Base-by-base conservation (phyloP, 805 yeast species). In the Kodamaea jinghongensis region DNA sequence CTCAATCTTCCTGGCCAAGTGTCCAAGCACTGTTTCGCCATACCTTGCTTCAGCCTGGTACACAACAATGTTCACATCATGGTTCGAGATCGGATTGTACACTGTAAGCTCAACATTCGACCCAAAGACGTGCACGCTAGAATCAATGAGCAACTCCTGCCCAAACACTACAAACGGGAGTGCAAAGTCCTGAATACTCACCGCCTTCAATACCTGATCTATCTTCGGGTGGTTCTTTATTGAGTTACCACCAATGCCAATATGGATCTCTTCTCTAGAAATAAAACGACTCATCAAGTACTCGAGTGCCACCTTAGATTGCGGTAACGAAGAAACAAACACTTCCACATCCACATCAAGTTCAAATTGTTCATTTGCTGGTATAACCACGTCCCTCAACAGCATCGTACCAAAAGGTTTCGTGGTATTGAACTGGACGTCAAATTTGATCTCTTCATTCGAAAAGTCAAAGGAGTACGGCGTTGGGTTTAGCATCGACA, bases 31-130 rank as follows among this genome's bases (percentile, higher is more conserved):
- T 4, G 65, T 59, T 3, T 68, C 79, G 32, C 75, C 67, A 44
- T 70, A 69, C 1, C 61, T 60, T 0, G 83, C 84, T 37, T 63
- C 65, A 1, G 76, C 82, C 28, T 65, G 65, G 13, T 62, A 43
- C 13, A 80, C 57, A 7, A 58, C 59, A 10, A 76, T 56, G n/a
- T 57, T 49, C 1, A 75, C 56, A 11, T 66, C 72, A n/a, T 65
- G 54, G 48, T 80, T 78, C 4, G 46, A 40, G 1, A 80, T 48
- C 1, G 86, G 86, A 47, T 80, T 80, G 55, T 53, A 76, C 0
- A 79, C 61, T 0, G 72, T 70, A 41, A 80, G 51, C 47, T 78
- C 82, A 4, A 78, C 65, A 33, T 78, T 79, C 1, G 81, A 73
- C 0, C 73, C 60, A 58, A 79, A 59, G 3, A 80, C 46, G 54